Percentiles rank a stretch among this genome's conserved stretches.
Conservation (phyloP, 1,284 basidiomycete species). For the Austropuccinia psidii region DNA sequence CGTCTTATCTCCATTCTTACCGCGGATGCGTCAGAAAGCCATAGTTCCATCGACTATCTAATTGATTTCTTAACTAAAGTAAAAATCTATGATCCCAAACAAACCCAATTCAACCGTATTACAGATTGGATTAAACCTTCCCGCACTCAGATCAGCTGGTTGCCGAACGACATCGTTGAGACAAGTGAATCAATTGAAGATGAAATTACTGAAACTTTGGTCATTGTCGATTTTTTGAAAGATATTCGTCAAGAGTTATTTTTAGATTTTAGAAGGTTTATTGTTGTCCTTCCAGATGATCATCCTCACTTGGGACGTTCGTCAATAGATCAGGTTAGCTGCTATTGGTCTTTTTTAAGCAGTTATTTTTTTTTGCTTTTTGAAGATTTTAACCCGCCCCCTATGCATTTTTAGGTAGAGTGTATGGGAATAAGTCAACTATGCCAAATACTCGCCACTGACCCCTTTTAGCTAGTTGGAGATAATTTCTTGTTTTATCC, state of each 20-base stretch:
- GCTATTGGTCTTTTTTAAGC: no score
- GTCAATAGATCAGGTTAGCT: neutral
- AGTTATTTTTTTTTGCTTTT: no score
- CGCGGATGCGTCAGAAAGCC: neutral
- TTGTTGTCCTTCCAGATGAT: neutral
- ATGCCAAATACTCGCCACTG: no score
- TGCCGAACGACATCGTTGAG: neutral
- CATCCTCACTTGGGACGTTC: neutral
- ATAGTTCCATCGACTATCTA: neutral
- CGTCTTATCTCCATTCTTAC: neutral
- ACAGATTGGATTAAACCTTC: neutral
- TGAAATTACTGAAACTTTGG: neutral
- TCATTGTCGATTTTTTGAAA: neutral
- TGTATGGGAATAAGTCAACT: no score
- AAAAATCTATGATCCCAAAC: neutral
- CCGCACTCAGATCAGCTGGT: neutral
- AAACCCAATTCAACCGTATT: neutral
- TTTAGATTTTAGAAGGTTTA: conserved; percentile 5
- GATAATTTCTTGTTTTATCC: no score
- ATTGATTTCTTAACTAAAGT: neutral
- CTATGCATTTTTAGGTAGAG: no score
- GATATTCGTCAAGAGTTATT: neutral
- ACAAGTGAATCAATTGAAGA: neutral
- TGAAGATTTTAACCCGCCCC: no score
- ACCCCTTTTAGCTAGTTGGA: no score